Evolutionary conservation across 805 yeast species (phyloP), one percentile per base, ranked within the genome.

Genomic region (Cyberlindnera amylophila): DNA sequence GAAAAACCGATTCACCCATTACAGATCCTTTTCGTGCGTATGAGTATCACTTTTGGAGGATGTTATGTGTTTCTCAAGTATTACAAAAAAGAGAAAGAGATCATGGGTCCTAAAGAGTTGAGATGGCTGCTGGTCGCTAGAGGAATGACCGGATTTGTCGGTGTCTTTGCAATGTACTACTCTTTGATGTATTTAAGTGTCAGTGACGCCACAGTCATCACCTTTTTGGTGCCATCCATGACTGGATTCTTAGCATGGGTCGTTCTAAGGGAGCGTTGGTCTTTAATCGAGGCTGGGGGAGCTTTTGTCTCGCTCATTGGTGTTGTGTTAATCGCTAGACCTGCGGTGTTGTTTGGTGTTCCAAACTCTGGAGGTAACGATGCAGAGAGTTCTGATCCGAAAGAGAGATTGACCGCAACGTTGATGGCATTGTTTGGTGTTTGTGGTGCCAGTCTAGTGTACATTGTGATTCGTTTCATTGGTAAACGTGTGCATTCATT

Each of bases 401-500:
- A 64, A 32, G 75, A 72, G 30, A 66, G 90, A 46, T 57, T 81
- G n/a, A 42, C 76, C 3, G 95, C 91, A 0, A 72, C 85, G 0
- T 51, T 66, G 12, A 75, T 82, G 26, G 87, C 86, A 0, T 61
- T 88, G 12, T 42, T 76, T 7, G 89, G 95, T 8, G 82, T 82
- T 10, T 52, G 77, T 28, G 90, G 90, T 4, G 85, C 86, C 1
- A 79, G 84, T 24, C 57, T 70, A 6, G 90, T 87, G 8, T 81
- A 79, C 64, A 79, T 87, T 35, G 67, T 81, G 9, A 76, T 89
- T 42, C 70, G 96, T 30, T 79, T 75, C 48, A 83, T 90, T 30
- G 96, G 96, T 18, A 75, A 74, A 39, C 65, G 76, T 31, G 93
- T 88, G 1, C 96, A 88, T 62, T 88, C 96, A 0, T 67, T 89